Evolutionary conservation across 1,284 basidiomycete genomes (phyloP).

Genomic region (Rhodofomes roseus): DNA sequence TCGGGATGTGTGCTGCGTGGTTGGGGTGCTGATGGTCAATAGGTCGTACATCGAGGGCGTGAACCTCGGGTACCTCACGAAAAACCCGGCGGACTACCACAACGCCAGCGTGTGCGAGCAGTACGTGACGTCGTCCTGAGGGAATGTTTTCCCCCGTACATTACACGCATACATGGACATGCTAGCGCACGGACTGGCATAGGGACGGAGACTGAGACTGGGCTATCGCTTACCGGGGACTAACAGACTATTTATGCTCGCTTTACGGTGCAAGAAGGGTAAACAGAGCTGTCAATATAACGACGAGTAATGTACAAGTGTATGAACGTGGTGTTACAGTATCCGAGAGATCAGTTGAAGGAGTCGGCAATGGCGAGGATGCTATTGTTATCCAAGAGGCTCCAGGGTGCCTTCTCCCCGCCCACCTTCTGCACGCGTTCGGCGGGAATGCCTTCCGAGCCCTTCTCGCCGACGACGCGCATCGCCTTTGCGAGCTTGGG

Average conservation of each 20-base stretch:
- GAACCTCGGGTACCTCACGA: conserved; percentile 53
- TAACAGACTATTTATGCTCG: too few species aligned
- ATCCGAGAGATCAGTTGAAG: not conserved
- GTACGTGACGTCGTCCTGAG: conserved; percentile 26
- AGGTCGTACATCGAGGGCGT: conserved; percentile 76
- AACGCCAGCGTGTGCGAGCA: conserved; percentile 60
- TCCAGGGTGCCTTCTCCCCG: not conserved
- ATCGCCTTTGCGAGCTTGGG: conserved; percentile 10
- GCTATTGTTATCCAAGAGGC: not conserved
- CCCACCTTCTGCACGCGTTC: conserved; percentile 4
- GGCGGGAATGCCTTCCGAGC: conserved; percentile 3
- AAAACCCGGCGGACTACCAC: conserved; percentile 52
- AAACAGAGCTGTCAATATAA: not conserved
- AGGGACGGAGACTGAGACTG: too few species aligned
- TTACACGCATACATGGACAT: not conserved
- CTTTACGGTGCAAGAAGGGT: too few species aligned
- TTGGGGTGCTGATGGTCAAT: not conserved
- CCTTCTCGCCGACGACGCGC: conserved; percentile 10
- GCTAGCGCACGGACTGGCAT: not conserved
- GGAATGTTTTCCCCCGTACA: not conserved
- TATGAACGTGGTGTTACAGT: not conserved
- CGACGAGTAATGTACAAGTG: not conserved
- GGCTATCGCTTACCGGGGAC: too few species aligned
- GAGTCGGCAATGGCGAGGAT: not conserved
- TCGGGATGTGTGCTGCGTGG: not conserved